Evolutionary conservation across 441 rosid genomes (phyloP), one percentile per base, ranked within the genome.

Genomic region (Kokia cookei): DNA sequence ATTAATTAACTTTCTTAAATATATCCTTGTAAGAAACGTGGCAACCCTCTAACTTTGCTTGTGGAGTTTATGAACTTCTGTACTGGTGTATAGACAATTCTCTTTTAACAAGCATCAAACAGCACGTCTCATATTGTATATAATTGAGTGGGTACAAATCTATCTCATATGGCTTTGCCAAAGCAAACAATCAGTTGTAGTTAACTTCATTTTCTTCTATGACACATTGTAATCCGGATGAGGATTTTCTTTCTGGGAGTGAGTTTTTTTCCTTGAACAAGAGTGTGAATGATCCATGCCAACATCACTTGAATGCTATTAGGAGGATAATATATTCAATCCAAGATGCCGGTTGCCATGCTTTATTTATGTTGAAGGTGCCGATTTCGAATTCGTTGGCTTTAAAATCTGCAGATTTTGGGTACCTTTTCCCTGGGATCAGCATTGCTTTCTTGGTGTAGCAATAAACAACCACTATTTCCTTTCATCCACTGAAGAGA

Each of bases 391-490:
- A 85, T 82, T 94, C 94, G 97, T 91, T 94, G 97, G 90, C 95
- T 94, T 93, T 89, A 87, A 91, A 94, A 90, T 71, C 87, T 94
- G 99, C 99, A 94, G 98, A 94, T 92, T 76, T 88, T 90, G 93
- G 90, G 77, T 81, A 83, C 90, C 90, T 86, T 85, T 83, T 88
- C 86, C 87, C 74, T 83, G 96, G 92, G 90, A 84, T 86, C 93
- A 86, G 90, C 97, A 85, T 93, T 93, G 97, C 95, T 90, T 88
- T 87, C 91, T 87, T 91, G 96, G 98, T 91, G 99, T 93, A 89
- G 90, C 99, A 87, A 84, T 95, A 93, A 89, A 89, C 96, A 88
- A 83, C 89, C 78, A 84, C 82, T 76, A 82, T 84, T 84, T 88
- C 89, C 86, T 81, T 78, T 86, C 92, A 86, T 88, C 93, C 85